Evolutionary conservation across 805 yeast species (phyloP).

Genomic region (Suhomyces sp.): DNA sequence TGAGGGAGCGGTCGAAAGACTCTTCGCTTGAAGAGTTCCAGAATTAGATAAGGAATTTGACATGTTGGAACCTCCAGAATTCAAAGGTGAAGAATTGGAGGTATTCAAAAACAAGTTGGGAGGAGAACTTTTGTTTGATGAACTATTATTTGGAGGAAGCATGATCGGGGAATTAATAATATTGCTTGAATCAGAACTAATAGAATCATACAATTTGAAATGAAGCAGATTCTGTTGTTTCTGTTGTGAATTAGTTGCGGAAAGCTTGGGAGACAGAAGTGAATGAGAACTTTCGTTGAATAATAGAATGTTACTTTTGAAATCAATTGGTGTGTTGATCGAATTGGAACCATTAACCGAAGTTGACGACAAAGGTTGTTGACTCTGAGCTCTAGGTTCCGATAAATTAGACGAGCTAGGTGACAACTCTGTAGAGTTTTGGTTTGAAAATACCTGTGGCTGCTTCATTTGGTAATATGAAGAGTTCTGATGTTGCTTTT

Average conservation of each 20-base stretch:
- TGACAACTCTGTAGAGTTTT: conserved; percentile 1
- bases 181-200: conserved; percentile 8
- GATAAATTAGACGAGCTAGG: conserved; percentile 2
- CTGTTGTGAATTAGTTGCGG: conserved; percentile 1
- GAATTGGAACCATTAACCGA: conserved; percentile 1
- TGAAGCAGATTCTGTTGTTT: conserved; percentile 9
- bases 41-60: not conserved
- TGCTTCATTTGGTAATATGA: conserved; percentile 3
- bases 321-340: conserved; percentile 10
- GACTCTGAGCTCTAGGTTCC: conserved; percentile 2
- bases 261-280: conserved; percentile 13
- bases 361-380: not conserved
- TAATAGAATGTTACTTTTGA: conserved; percentile 15
- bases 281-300: conserved; percentile 20
- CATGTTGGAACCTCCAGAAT: not conserved
- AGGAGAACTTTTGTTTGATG: conserved; percentile 20
- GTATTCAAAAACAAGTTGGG: conserved; percentile 21
- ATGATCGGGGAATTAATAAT: conserved; percentile 20
- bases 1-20: conserved; percentile 1
- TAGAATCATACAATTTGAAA: conserved; percentile 19
- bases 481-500: conserved; percentile 1
- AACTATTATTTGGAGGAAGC: conserved; percentile 18
- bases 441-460: conserved; percentile 2
- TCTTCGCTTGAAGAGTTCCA: not conserved
- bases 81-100: conserved; percentile 4